Evolutionary conservation across 2,329 filamentous ascomycete species (phyloP).

Genomic region (Colletotrichum melonis): DNA sequence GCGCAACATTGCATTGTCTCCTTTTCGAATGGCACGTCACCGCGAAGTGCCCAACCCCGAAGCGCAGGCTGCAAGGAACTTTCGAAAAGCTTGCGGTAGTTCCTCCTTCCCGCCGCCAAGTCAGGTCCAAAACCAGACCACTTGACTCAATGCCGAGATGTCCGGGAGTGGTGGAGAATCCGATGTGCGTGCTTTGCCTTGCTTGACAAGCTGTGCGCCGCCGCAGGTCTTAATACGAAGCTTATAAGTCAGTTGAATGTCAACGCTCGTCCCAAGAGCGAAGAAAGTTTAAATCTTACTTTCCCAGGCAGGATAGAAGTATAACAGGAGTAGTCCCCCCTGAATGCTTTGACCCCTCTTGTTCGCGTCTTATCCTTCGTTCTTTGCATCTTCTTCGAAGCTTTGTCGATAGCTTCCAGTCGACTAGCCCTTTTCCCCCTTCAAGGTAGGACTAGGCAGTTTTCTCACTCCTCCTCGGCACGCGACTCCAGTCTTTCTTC

Average conservation of each 20-base stretch:
- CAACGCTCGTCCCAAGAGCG: slow-evolving; percentile 28
- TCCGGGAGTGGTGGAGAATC: slow-evolving; percentile 20
- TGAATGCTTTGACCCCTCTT: slow-evolving; percentile 25
- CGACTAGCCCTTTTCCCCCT: background rate
- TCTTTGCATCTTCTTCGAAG: background rate
- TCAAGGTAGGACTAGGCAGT: background rate
- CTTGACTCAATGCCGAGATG: slow-evolving; percentile 32
- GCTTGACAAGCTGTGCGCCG: slow-evolving; percentile 13
- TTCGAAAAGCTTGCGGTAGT: slow-evolving; percentile 25
- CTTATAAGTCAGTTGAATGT: slow-evolving; percentile 20
- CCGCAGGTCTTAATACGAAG: background rate
- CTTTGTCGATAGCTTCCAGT: background rate
- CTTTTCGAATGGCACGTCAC: slow-evolving; percentile 19
- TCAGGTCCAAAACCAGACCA: slow-evolving; percentile 2
- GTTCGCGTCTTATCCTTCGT: slow-evolving; percentile 20
- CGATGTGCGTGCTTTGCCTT: slow-evolving; percentile 1
- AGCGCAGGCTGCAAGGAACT: background rate
- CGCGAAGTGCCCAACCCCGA: background rate
- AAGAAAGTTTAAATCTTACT: slow-evolving; percentile 20
- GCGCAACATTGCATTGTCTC: slow-evolving; percentile 22
- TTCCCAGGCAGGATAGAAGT: background rate
- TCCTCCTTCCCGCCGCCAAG: background rate
- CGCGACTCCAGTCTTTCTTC: background rate
- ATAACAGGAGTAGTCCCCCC: slow-evolving; percentile 20
- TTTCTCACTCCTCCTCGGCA: background rate